Conservation (phyloP, 2,329 filamentous ascomycete species). For the Trichoderma atrobrunneum region DNA sequence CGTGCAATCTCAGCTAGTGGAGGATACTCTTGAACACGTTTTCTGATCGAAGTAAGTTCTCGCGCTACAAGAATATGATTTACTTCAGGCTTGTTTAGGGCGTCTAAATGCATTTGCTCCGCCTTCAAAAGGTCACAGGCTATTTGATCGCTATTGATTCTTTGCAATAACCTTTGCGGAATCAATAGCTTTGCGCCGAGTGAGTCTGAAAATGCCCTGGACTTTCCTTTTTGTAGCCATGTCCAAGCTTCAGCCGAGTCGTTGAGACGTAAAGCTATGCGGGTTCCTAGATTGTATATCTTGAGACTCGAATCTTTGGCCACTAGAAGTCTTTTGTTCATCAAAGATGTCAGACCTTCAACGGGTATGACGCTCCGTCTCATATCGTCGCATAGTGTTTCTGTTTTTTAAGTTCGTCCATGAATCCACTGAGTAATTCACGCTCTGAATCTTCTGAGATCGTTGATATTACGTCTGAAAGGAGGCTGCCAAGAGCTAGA, state of each 20-base stretch:
- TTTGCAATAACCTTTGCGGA: background rate
- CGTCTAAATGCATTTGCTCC: background rate
- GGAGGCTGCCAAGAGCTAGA: background rate
- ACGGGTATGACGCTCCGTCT: background rate
- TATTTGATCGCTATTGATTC: background rate
- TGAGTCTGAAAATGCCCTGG: background rate
- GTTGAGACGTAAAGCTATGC: background rate
- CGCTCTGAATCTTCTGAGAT: background rate
- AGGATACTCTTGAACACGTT: background rate
- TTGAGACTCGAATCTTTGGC: background rate
- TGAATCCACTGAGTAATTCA: background rate
- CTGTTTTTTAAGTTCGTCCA: background rate
- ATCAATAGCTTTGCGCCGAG: background rate
- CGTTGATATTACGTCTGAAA: background rate
- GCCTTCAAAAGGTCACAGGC: background rate
- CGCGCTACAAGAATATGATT: background rate
- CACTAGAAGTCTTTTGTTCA: background rate
- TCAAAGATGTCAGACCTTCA: background rate
- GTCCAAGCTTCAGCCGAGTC: background rate
- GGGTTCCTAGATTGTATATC: background rate
- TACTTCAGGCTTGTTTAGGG: background rate
- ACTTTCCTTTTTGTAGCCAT: background rate
- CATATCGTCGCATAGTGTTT: background rate
- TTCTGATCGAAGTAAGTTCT: background rate
- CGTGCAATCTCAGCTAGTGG: background rate